Evolutionary conservation across 208 protist genomes (phyloP).

Genomic region (Crithidia thermophila): DNA sequence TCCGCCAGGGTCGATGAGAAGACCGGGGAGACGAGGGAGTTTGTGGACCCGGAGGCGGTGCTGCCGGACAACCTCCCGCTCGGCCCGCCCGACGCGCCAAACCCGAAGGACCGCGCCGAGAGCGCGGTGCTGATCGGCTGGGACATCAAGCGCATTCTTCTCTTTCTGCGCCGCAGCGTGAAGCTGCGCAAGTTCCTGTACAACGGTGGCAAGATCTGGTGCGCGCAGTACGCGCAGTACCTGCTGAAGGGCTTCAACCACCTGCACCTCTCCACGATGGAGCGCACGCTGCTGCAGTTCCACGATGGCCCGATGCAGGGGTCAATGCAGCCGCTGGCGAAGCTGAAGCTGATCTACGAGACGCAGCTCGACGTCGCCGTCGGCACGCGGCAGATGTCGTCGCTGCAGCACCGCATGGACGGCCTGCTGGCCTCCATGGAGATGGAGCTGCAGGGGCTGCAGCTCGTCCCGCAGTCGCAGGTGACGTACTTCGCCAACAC

Average conservation of each 20-base stretch:
- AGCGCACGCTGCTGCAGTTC: conserved; percentile 85
- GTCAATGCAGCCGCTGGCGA: conserved; percentile 71
- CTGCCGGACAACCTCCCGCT: conserved; percentile 65
- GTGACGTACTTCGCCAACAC: conserved; percentile 68
- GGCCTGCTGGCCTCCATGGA: conserved; percentile 89
- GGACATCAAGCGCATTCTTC: conserved; percentile 84
- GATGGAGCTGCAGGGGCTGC: conserved; percentile 89
- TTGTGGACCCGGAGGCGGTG: conserved; percentile 64
- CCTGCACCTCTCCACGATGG: conserved; percentile 80
- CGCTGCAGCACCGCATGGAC: conserved; percentile 90
- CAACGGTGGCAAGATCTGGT: conserved; percentile 89
- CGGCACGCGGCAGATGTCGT: conserved; percentile 75
- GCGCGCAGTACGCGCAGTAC: conserved; percentile 94
- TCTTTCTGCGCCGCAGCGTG: conserved; percentile 76
- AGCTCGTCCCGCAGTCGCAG: conserved; percentile 72
- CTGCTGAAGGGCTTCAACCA: conserved; percentile 88
- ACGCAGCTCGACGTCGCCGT: conserved; percentile 88
- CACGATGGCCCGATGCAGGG: conserved; percentile 70
- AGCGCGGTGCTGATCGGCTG: conserved; percentile 80
- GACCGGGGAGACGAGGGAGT: conserved; percentile 42
- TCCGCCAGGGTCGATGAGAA: conserved; percentile 36
- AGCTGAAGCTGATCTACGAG: conserved; percentile 89
- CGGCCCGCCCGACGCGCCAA: conserved; percentile 33
- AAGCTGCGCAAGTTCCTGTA: conserved; percentile 67
- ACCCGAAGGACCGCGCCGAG: conserved; percentile 48